Evolutionary conservation across 2,329 filamentous ascomycete species (phyloP), one percentile per base, ranked within the genome.

Genomic region (Hypomyces perniciosus): DNA sequence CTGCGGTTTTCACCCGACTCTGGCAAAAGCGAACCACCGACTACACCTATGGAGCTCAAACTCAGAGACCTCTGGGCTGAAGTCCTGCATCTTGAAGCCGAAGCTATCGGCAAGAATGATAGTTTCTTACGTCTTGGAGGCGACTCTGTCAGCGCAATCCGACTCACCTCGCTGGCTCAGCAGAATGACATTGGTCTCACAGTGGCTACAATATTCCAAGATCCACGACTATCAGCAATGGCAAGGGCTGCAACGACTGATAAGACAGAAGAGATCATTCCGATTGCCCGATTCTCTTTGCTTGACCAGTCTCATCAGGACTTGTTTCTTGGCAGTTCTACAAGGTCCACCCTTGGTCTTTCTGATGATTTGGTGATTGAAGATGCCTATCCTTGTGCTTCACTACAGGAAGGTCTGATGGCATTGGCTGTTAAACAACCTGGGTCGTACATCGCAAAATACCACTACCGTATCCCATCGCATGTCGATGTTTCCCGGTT

Each of bases 391-490:
- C 54, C 51, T 5, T 45, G 38, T 28, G 54, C 51, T 3, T 8
- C 47, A 5, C 38, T 56, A 1, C 54, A 56, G 30, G 51, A 53
- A 35, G 54, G 51, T 8, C 42, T 56, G 12, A 42, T 56, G 28
- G 39, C 51, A 4, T 20, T 56, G 6, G 44, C 51, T 1, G 42
- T 38, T 5, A 48, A 44, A 26, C 42, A 53, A 28, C 31, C 47
- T 13, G 47, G 51, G 6, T 20, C 48, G 4, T 53, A 56, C 26
- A 20, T 29, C 8, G 27, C 13, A 12, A 26, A 50, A 35, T 30
- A 31, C 8, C 20, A 38, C 8, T 46, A 46, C 34, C 29, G 34
- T 4, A 9, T 54, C 8, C 9, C n/a, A 6, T 5, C 2, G 1
- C 34, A 10, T 28, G 8, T 45, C 10, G 29, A 51, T 8, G 13